Base-by-base conservation (phyloP, 768 basidiomycete genomes). In the Polyporus arcularius region DNA sequence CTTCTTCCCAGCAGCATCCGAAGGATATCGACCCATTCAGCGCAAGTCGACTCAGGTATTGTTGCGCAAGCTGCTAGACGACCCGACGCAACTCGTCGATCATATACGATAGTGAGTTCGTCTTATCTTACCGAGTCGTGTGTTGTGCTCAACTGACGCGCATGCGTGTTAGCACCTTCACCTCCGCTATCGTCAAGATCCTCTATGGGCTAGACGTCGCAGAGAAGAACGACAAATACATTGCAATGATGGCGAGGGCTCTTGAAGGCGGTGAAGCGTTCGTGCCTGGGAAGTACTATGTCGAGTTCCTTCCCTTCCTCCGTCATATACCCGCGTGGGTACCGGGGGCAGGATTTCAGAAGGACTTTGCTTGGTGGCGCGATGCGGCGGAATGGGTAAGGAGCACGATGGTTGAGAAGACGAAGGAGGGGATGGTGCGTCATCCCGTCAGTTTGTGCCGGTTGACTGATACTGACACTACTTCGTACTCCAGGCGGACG, bases 171-270 rank as follows among this genome's bases (percentile, higher is more conserved):
- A 63, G 62, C 50, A 51, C 21, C 1, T 52, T 63, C 54, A 18
- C 42, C 6, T 53, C 53, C 10, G 30, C 47, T 4, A 43, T 47
- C 18, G 26, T 63, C 26, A 52, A 55, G n/a, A 26, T 55, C 15
- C 51, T 30, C 18, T 63, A 63, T 38, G 62, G 58, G 0, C 18
- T 52, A 10, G 18, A 60, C 4, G 15, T 56, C 8, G 40, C 28
- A 15, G 49, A 53, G 8, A 42, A 41, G 21, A 28, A 46, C 4
- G 69, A 70, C 50, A 32, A 51, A 4, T 61, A 43, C 40, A 43
- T 69, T 39, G 48, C 16, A 28, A 30, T 60, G 38, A 58, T 63
- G 16, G 62, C 65, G 35, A 58, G 60, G 32, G 48, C 47, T 6
- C 35, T 58, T 10, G 39, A 21, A 4, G 52, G 46, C 26, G 46